A percentile compares a stretch with the other conserved stretches of the same genome.
Evolutionary conservation across 192 early-diverging fungal genomes (phyloP).

Genomic region (Coemansia sp.): DNA sequence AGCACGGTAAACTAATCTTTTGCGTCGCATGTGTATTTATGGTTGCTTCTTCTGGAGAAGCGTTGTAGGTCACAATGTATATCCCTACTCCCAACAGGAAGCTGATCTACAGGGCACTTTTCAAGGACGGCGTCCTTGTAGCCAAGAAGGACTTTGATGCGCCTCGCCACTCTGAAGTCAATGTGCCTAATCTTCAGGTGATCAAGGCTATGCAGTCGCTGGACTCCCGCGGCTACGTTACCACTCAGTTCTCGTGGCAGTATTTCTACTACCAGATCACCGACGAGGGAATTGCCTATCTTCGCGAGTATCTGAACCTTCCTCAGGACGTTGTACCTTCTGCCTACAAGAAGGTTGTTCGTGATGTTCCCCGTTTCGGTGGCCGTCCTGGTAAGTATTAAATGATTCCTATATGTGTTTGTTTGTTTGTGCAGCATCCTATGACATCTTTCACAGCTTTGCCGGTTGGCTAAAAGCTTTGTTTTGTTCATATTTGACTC

Average conservation of each 20-base stretch:
- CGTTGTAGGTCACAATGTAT: conserved; percentile 75
- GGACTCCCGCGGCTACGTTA: conserved; percentile 89
- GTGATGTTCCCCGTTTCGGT: conserved; percentile 62
- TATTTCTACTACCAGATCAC: conserved; percentile 99
- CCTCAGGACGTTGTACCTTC: conserved; percentile 96
- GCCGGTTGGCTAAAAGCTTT: not conserved
- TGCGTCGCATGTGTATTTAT: not conserved
- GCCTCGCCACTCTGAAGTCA: conserved; percentile 92
- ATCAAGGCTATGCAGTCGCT: conserved; percentile 99
- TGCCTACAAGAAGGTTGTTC: conserved; percentile 94
- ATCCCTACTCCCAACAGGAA: conserved; percentile 97
- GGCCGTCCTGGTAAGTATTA: conserved; percentile 62
- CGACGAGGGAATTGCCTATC: conserved; percentile 95
- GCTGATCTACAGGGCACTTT: conserved; percentile 91
- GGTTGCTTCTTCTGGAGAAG: conserved; percentile 1
- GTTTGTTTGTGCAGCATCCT: not conserved
- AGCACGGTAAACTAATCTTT: not conserved
- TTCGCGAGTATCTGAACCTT: conserved; percentile 96
- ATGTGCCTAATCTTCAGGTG: conserved; percentile 97
- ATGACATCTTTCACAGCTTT: not conserved
- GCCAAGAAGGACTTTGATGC: conserved; percentile 99
- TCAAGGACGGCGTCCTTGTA: conserved; percentile 98
- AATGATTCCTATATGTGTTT: conserved; percentile 27
- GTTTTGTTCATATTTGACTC: not conserved
- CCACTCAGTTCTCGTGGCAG: conserved; percentile 99